phyloP scores from a whole-genome alignment of 345 rosid species.

The Eucalyptus globulus region DNA sequence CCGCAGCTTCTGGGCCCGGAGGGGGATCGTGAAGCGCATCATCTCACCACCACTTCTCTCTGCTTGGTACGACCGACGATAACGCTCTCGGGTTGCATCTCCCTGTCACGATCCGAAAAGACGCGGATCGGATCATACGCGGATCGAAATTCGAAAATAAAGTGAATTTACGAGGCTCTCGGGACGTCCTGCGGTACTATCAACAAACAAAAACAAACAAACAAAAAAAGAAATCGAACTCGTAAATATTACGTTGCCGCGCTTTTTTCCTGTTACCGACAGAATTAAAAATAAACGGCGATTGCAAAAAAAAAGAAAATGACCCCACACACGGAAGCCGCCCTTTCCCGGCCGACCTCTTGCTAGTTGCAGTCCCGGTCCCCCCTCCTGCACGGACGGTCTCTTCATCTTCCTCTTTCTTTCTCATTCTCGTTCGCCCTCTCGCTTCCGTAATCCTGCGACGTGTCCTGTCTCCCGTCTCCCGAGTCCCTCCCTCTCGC shows the following conservation, averaged over 20 bases:
- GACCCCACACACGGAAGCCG: too few relatives aligned
- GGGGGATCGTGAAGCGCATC: not conserved
- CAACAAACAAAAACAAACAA: not conserved
- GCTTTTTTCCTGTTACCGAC: not conserved
- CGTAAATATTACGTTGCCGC: not conserved
- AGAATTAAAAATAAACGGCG: not conserved
- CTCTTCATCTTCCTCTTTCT: not conserved
- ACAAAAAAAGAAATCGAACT: not conserved
- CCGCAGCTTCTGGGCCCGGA: not conserved
- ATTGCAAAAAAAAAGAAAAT: not conserved
- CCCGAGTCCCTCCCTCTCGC: not conserved
- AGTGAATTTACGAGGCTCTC: not conserved
- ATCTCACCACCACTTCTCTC: not conserved
- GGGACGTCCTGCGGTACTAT: not conserved
- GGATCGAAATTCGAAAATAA: not conserved
- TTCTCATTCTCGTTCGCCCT: rapidly evolving
- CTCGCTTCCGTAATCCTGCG: not conserved
- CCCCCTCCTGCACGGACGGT: not conserved
- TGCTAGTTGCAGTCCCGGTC: not conserved
- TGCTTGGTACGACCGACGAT: too few relatives aligned
- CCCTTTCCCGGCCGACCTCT: not conserved
- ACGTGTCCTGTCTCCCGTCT: not conserved
- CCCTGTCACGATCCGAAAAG: not conserved
- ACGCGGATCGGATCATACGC: not conserved
- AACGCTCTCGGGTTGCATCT: not conserved